A percentile compares a stretch with the other conserved stretches of the same genome.
These are phyloP conservation scores for Phytophthora cryptogea DNA, from an alignment of 352 stramenopile species.

Conservation along the genomic window DNA sequence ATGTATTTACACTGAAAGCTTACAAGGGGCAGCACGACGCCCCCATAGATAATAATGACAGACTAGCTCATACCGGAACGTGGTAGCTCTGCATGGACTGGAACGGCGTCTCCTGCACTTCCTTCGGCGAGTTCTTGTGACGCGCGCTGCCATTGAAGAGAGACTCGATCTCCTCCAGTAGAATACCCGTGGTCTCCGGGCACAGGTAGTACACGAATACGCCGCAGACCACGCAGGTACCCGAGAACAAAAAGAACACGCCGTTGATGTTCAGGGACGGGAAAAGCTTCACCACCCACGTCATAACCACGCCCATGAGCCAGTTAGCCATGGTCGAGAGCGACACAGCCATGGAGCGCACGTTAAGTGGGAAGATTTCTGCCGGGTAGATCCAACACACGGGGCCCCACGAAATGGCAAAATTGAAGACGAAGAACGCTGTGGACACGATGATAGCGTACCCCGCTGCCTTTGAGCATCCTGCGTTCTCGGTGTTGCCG, in stretches of 20 bases:
- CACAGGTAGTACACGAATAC: constrained; percentile 56
- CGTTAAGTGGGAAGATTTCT: constrained; percentile 43
- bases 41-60: constrained; percentile 35
- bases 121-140: constrained; percentile 39
- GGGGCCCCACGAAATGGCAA: constrained; percentile 43
- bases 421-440: constrained; percentile 49
- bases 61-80: constrained; percentile 20
- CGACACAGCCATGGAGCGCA: constrained; percentile 51
- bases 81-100: constrained; percentile 31
- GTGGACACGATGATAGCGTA: constrained; percentile 50
- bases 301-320: constrained; percentile 56
- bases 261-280: constrained; percentile 49
- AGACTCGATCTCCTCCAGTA: constrained; percentile 64
- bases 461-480: constrained; percentile 40
- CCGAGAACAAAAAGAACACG: constrained; percentile 59
- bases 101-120: constrained; percentile 36
- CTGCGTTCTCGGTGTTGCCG: constrained; percentile 39
- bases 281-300: constrained; percentile 55
- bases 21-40: constrained; percentile 16
- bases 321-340: constrained; percentile 57
- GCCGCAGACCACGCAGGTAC: constrained; percentile 42
- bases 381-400: constrained; percentile 49
- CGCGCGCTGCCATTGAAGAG: constrained; percentile 47
- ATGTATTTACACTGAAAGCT: constrained; percentile 35
- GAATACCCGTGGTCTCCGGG: constrained; percentile 52